Percentiles rank a stretch among this genome's conserved stretches.
phyloP scores from a whole-genome alignment of 2,329 filamentous ascomycete genomes.

The Penicillium sp. region DNA sequence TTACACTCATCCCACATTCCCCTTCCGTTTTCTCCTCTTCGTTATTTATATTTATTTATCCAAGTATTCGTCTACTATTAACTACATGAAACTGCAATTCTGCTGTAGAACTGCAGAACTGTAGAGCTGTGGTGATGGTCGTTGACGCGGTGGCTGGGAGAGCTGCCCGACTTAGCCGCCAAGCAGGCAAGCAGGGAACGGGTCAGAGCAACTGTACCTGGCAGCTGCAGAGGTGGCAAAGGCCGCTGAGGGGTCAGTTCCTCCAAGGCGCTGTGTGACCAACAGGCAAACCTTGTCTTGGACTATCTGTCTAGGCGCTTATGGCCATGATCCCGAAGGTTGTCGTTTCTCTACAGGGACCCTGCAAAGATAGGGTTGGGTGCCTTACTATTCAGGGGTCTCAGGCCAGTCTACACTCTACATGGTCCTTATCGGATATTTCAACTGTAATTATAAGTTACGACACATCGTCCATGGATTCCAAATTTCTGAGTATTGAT shows the following conservation, averaged over 20 bases:
- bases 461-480: conserved; percentile 9
- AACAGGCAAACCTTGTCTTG: neutral
- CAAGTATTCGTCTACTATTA: neutral
- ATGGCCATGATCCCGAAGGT: neutral
- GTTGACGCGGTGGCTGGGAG: neutral
- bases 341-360: neutral
- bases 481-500: conserved; percentile 25
- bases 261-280: neutral
- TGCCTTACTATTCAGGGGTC: neutral
- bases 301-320: neutral
- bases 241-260: neutral
- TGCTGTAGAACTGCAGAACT: neutral
- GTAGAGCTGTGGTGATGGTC: neutral
- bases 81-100: neutral
- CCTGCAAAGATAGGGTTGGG: neutral
- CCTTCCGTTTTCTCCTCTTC: conserved; percentile 1
- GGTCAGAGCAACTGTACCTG: conserved; percentile 27
- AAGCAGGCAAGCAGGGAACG: neutral
- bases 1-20: conserved; percentile 10
- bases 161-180: neutral
- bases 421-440: neutral
- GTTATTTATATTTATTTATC: neutral
- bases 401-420: neutral
- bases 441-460: neutral
- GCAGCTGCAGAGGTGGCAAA: conserved; percentile 21